Conservation (phyloP, 2,329 filamentous ascomycete species). For the Rutstroemia sp. region DNA sequence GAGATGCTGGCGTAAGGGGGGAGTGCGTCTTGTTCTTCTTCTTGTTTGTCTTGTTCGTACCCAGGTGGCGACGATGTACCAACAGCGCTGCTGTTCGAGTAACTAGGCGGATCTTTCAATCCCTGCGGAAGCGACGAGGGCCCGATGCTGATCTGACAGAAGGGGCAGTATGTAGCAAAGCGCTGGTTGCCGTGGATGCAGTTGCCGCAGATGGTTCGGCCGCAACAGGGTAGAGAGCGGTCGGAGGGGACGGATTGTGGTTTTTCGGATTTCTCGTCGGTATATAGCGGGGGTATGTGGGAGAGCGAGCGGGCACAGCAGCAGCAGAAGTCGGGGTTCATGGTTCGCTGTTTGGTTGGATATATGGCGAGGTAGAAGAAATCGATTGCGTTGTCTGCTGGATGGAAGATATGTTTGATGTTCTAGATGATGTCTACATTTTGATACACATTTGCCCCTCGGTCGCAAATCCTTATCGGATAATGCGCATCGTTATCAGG, state of each 20-base stretch:
- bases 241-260: conserved; percentile 1
- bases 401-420: neutral
- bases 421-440: neutral
- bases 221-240: neutral
- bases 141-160: conserved; percentile 66
- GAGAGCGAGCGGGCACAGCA: neutral
- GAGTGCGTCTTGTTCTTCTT: neutral
- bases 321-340: neutral
- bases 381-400: neutral
- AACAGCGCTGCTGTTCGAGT: conserved; percentile 30
- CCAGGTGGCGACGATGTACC: neutral
- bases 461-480: neutral
- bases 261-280: neutral
- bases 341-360: neutral
- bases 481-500: neutral
- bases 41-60: neutral
- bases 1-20: neutral
- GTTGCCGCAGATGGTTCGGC: conserved; percentile 1
- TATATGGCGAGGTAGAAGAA: neutral
- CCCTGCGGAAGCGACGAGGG: conserved; percentile 52
- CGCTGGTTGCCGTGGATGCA: neutral
- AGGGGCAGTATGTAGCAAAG: conserved; percentile 42
- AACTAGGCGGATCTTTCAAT: conserved; percentile 61
- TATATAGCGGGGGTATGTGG: conserved; percentile 1
- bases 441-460: neutral